Evolutionary conservation across 345 rosid genomes (phyloP), one percentile per base, ranked within the genome.

Genomic region (Citrus inodora): DNA sequence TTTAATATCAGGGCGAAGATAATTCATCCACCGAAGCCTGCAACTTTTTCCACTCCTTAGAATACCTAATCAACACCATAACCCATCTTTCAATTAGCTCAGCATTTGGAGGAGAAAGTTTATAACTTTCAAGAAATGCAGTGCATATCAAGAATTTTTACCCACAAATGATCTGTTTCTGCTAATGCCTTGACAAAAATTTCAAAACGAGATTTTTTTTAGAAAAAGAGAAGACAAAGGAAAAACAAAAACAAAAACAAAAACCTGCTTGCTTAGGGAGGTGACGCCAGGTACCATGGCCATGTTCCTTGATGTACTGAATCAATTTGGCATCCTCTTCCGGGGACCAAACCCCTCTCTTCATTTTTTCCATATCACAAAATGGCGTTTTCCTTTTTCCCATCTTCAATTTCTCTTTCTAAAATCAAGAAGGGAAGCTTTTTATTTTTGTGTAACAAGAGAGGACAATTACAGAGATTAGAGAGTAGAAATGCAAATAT

Each of bases 41-140:
- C 87, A 83, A 37, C 89, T 87, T 80, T 85, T 87, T 10, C 89
- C 87, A 48, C 87, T 82, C 38, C 89, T 80, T 38, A 35, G 80
- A 3, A 87, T 70, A 17, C 87, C 87, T 69, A 32, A n/a, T 22
- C 37, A 40, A 37, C 3, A 21, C 58, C 76, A 51, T 19, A 17
- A 22, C 19, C 40, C 30, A n/a, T 14, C 4, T 60, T 3, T 25
- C 2, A 13, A 25, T 5, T 42, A 35, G 19, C 11, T n/a, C 27
- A 11, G 11, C 51, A 46, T 46, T 46, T 46, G 16, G 51, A 46
- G 22, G 27, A 19, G 16, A 67, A 40, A 53, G 37, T 9, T 30
- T 9, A 46, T 5, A 78, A 58, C 3, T 21, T 61, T 2, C 25
- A 42, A 40, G 51, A 46, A 46, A 46, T 13, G 28, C 21, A 16